These are phyloP conservation scores for Chionographis japonica DNA, from an alignment of 106 monocot species.

Conservation along the genomic window DNA sequence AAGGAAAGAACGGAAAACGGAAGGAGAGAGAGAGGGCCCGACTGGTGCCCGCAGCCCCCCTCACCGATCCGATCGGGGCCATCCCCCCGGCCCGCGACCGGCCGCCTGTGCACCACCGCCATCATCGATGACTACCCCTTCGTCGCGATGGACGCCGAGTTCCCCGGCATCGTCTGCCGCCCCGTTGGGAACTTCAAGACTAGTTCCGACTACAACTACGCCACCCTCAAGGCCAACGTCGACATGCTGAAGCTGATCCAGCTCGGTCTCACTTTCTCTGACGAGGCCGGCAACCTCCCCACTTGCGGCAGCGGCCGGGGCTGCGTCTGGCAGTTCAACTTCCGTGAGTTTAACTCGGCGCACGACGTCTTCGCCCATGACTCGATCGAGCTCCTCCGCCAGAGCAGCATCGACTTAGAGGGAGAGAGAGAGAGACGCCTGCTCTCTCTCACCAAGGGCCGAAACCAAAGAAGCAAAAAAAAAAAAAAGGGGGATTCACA, in stretches of 20 bases:
- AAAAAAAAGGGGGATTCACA: no score
- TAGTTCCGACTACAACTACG: slow-evolving; percentile 31
- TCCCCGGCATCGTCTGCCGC: slow-evolving; percentile 41
- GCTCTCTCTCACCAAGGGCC: no score
- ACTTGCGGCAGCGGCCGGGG: slow-evolving; percentile 15
- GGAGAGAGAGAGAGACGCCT: no score
- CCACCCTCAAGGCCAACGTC: slow-evolving; percentile 45
- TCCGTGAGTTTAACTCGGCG: slow-evolving; percentile 20
- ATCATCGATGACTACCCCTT: slow-evolving; percentile 37
- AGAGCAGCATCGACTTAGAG: slow-evolving; percentile 40
- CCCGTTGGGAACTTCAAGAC: slow-evolving; percentile 25
- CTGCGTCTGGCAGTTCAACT: slow-evolving; percentile 54
- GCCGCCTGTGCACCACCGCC: no score
- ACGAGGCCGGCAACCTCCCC: slow-evolving; percentile 39
- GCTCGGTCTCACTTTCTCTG: slow-evolving; percentile 43
- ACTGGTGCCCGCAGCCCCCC: no score
- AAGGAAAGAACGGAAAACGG: no score
- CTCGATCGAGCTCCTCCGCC: slow-evolving; percentile 40
- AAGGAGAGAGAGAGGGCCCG: no score
- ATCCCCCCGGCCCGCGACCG: no score
- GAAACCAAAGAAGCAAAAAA: no score
- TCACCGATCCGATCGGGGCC: no score
- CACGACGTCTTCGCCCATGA: slow-evolving; percentile 25
- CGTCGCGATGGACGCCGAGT: slow-evolving; percentile 35
- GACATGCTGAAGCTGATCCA: slow-evolving; percentile 44